phyloP scores from a whole-genome alignment of 495 filamentous ascomycete genomes.

The Podospora bellae-mahoneyi region DNA sequence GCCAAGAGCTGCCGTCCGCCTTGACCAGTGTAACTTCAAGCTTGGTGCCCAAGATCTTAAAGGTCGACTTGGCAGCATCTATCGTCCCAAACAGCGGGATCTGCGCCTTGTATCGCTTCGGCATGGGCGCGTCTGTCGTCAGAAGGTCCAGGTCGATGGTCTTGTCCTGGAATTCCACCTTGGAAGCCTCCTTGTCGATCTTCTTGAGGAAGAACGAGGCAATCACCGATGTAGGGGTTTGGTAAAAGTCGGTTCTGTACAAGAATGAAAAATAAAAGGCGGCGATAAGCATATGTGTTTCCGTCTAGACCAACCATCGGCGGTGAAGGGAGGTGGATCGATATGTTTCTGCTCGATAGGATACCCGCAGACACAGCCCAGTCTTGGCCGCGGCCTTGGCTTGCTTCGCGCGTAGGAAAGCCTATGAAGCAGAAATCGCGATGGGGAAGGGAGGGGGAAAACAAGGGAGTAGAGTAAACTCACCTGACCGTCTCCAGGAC shows the following conservation, averaged over 20 bases:
- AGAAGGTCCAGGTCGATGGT: constrained; percentile 70
- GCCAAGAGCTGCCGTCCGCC: constrained; percentile 80
- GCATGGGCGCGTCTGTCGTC: constrained; percentile 64
- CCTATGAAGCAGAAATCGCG: constrained; percentile 3
- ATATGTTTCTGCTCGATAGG: constrained; percentile 14
- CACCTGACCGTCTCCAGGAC: constrained; percentile 67
- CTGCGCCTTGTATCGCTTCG: constrained; percentile 72
- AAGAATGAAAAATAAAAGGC: background rate
- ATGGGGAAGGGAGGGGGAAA: background rate
- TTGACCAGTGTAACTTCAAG: constrained; percentile 83
- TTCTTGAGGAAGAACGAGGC: constrained; percentile 95
- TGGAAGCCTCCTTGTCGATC: constrained; percentile 77
- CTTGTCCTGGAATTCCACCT: constrained; percentile 59
- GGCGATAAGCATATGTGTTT: constrained; percentile 18
- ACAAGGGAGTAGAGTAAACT: constrained; percentile 20
- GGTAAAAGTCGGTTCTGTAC: constrained; percentile 88
- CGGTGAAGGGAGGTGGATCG: constrained; percentile 12
- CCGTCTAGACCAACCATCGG: constrained; percentile 14
- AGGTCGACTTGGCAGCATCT: constrained; percentile 66
- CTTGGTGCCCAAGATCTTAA: constrained; percentile 92
- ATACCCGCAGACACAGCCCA: constrained; percentile 31
- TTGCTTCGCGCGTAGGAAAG: constrained; percentile 12
- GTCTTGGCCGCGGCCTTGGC: constrained; percentile 33
- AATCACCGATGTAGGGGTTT: constrained; percentile 80
- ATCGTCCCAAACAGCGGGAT: constrained; percentile 76